Percentiles rank a stretch among this genome's conserved stretches.
Conservation (phyloP, 208 protist species). For the Lotmaria passim region DNA sequence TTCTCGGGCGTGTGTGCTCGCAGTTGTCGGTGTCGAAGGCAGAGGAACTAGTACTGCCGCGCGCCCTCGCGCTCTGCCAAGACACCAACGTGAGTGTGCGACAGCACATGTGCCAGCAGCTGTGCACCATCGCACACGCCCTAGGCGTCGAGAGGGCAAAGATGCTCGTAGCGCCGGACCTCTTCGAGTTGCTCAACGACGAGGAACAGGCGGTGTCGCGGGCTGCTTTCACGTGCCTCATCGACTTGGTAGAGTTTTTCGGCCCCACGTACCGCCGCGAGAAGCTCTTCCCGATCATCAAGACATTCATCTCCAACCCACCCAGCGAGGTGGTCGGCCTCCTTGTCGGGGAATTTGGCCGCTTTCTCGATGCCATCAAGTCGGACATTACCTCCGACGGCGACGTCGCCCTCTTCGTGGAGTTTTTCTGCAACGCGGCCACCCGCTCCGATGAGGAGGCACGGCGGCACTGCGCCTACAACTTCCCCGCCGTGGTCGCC, state of each 20-base stretch:
- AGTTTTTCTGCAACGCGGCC: constrained; percentile 75
- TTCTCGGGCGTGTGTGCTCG: constrained; percentile 77
- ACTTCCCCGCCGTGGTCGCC: constrained; percentile 87
- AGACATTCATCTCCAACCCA: constrained; percentile 81
- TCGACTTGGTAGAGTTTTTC: constrained; percentile 92
- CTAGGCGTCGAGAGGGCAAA: constrained; percentile 84
- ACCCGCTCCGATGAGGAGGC: constrained; percentile 66
- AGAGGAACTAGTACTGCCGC: constrained; percentile 69
- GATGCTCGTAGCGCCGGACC: constrained; percentile 70
- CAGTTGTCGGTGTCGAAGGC: constrained; percentile 60
- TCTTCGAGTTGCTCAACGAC: constrained; percentile 92
- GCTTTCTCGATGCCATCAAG: constrained; percentile 88
- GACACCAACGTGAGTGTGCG: constrained; percentile 91
- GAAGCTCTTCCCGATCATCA: constrained; percentile 90
- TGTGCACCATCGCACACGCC: constrained; percentile 77
- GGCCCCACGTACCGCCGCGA: constrained; percentile 81
- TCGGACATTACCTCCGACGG: constrained; percentile 78
- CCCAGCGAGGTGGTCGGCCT: constrained; percentile 85
- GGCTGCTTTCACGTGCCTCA: constrained; percentile 87
- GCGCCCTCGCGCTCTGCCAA: constrained; percentile 87
- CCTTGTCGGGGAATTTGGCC: constrained; percentile 86
- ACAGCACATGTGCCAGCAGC: constrained; percentile 83
- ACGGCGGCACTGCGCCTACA: constrained; percentile 85
- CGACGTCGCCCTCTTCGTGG: constrained; percentile 83
- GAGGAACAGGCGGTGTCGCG: constrained; percentile 87